These are phyloP conservation scores for Flaveria robusta DNA, from an alignment of 129 eudicot genomes.

Conservation along the genomic window DNA sequence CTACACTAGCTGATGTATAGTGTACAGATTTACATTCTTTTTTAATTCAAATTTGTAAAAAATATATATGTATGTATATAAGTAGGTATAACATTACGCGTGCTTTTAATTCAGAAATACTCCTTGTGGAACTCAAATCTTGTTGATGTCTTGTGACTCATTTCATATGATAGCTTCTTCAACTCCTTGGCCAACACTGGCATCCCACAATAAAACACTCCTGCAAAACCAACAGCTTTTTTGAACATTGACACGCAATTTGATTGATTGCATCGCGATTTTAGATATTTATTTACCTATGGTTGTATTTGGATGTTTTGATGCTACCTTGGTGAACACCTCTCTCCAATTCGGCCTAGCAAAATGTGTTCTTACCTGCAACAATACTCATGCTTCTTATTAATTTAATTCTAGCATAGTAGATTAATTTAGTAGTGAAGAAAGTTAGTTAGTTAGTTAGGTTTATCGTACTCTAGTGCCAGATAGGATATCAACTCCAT, in stretches of 20 bases:
- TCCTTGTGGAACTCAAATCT: constrained; percentile 98
- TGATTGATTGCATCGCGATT: background rate
- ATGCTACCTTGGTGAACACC: constrained; percentile 72
- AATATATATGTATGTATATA: constrained; percentile 14
- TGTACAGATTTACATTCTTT: constrained; percentile 42
- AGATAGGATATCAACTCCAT: constrained; percentile 97
- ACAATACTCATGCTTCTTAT: constrained; percentile 4
- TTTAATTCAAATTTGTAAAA: constrained; percentile 2
- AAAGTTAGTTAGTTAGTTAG: background rate
- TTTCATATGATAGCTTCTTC: constrained; percentile 73
- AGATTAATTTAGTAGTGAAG: background rate
- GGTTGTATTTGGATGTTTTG: constrained; percentile 71
- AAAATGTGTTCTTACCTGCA: constrained; percentile 97
- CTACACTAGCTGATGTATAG: constrained; percentile 40
- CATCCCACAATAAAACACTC: constrained; percentile 96
- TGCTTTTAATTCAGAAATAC: constrained; percentile 55
- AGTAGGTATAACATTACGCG: background rate
- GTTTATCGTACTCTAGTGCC: constrained; percentile 78
- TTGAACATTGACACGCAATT: background rate
- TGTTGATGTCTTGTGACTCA: constrained; percentile 85
- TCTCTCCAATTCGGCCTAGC: constrained; percentile 98
- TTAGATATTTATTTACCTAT: constrained; percentile 55
- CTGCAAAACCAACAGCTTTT: constrained; percentile 43
- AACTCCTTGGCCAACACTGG: constrained; percentile 88
- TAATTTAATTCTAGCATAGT: background rate